Evolutionary conservation across 805 yeast species (phyloP), one percentile per base, ranked within the genome.

Genomic region (Monosporozyma servazzii): DNA sequence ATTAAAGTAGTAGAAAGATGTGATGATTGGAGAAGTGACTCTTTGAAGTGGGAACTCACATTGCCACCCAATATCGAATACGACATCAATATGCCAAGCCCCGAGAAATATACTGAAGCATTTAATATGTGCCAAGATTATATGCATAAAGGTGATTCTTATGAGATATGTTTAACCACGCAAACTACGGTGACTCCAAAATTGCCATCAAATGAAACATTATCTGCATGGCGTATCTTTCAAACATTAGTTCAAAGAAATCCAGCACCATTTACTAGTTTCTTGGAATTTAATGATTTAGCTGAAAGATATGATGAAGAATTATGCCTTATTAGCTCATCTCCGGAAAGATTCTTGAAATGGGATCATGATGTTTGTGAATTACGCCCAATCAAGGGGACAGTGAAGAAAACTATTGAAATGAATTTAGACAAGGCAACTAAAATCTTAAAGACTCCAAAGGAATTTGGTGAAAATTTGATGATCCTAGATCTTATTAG

Each of bases 401-500:
- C 99, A 0, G 96, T 93, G 1, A 80, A 75, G 58, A 88, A 88
- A 58, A 69, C 78, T 0, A 70, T 75, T 0, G 76, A 69, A 0
- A 74, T 85, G 71, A 74, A 78, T 6, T 59, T 72, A 9, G 83
- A 73, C 33, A 70, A 70, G 33, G 98, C 96, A 0, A 72, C 80
- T 3, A 65, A 67, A 39, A 77, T 88, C 20, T 69, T 91, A 45
- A 78, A 82, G 49, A 83, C 95, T 1, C 93, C 95, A 3, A 93
- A 93, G 65, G 99, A 93, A 66, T 79, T 85, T 63, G 99, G 96
- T 0, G 99, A 93, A 64, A 93, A 93, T 58, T 71, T 93, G 52
- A 93, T 93, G 99, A 93, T 93, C 70, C 95, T 93, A 7, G 99
- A 93, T 66, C 70, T 93, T 52, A 95, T 93, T 46, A 78, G 99